Evolutionary conservation across 345 rosid species (phyloP).

Genomic region (Salix brachista): DNA sequence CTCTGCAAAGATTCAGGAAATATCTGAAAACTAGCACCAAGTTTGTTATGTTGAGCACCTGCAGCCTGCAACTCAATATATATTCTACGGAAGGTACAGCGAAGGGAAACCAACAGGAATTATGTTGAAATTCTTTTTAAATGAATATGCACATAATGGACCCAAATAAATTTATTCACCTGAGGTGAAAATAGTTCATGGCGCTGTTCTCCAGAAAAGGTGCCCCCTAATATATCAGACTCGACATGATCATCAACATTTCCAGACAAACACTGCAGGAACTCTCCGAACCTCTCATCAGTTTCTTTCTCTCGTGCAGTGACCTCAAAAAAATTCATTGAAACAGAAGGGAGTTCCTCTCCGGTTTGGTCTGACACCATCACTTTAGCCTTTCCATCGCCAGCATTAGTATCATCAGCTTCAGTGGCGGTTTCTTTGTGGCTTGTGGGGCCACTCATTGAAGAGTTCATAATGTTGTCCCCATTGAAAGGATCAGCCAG

Average conservation of each 20-base stretch:
- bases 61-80: conserved; percentile 23
- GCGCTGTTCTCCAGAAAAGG: background rate
- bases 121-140: background rate
- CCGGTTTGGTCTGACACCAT: conserved; percentile 1
- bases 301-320: background rate
- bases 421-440: background rate
- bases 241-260: conserved; percentile 1
- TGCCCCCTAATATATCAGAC: background rate
- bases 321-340: conserved; percentile 8
- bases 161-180: conserved; percentile 1
- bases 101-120: background rate
- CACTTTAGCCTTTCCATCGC: background rate
- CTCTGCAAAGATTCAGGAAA: conserved; percentile 12
- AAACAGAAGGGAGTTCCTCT: background rate
- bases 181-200: conserved; percentile 1
- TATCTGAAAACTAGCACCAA: background rate
- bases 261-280: background rate
- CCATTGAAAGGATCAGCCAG: conserved; percentile 17
- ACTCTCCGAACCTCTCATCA: conserved; percentile 5
- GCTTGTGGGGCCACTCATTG: background rate
- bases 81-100: background rate
- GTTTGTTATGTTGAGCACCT: conserved; percentile 6
- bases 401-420: conserved; percentile 6
- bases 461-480: conserved; percentile 9
- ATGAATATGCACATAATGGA: background rate